Percentiles rank a stretch among this genome's conserved stretches.
These are phyloP conservation scores for Orbilia ellipsospora DNA, from an alignment of 2,329 filamentous ascomycete species.

Conservation along the genomic window DNA sequence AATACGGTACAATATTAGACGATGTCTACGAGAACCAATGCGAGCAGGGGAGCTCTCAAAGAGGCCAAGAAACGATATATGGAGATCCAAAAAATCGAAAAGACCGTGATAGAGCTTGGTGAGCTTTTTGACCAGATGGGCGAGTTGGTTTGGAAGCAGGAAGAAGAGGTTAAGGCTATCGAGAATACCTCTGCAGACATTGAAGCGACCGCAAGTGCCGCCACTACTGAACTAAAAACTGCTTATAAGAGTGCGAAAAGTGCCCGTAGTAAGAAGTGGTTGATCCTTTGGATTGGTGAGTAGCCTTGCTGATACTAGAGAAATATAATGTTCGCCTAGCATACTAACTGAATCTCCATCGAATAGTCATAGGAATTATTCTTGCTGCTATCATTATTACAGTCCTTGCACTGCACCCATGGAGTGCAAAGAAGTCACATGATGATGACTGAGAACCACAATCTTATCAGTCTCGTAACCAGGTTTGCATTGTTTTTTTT, in stretches of 20 bases:
- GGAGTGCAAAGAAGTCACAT: too few relatives aligned
- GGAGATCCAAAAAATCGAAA: constrained; percentile 83
- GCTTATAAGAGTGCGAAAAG: constrained; percentile 75
- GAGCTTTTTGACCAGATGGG: constrained; percentile 79
- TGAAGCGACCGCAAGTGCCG: constrained; percentile 74
- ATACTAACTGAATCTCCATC: too few relatives aligned
- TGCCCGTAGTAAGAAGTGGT: constrained; percentile 83
- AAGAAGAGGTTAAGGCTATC: constrained; percentile 71
- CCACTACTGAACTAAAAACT: constrained; percentile 75
- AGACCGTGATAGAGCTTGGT: constrained; percentile 76
- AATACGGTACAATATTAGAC: constrained; percentile 18
- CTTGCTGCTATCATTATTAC: background rate
- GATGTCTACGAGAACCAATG: constrained; percentile 16
- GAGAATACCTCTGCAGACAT: constrained; percentile 76
- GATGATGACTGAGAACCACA: too few relatives aligned
- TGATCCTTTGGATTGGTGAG: constrained; percentile 71
- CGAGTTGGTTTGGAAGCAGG: constrained; percentile 78
- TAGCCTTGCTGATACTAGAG: background rate
- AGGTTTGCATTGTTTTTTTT: background rate
- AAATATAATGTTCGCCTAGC: background rate
- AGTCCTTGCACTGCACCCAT: too few relatives aligned
- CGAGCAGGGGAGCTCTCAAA: constrained; percentile 76
- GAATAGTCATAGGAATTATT: constrained; percentile 23
- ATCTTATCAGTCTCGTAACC: too few relatives aligned
- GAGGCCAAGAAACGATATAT: constrained; percentile 84